A percentile compares a stretch with the other conserved stretches of the same genome.
Conservation (phyloP, 805 yeast species). For the Nakazawaea populi region DNA sequence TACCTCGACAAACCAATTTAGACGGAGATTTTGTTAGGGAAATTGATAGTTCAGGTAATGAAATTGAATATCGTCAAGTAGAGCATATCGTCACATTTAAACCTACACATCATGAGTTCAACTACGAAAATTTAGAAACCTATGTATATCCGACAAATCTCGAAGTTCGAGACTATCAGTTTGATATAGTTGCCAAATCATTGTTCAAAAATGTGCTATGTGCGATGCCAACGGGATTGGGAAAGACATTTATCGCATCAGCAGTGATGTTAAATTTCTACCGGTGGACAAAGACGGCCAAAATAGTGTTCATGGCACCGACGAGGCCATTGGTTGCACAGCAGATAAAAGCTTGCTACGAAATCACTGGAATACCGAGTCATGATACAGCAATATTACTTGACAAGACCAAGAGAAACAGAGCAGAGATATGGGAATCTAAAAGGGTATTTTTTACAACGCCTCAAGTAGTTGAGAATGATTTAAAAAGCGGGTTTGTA, state of each 20-base stretch:
- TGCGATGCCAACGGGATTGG: slow-evolving; percentile 95
- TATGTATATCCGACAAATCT: slow-evolving; percentile 84
- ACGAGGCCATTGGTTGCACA: slow-evolving; percentile 95
- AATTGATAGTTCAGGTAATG: slow-evolving; percentile 9
- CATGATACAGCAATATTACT: slow-evolving; percentile 74
- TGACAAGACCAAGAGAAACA: slow-evolving; percentile 42
- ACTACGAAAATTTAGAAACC: slow-evolving; percentile 30
- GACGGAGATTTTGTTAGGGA: slow-evolving; percentile 17
- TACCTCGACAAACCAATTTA: slow-evolving; percentile 19
- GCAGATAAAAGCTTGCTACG: slow-evolving; percentile 88
- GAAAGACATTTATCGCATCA: slow-evolving; percentile 94
- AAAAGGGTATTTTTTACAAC: slow-evolving; percentile 88
- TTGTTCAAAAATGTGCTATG: slow-evolving; percentile 71
- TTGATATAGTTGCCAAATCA: slow-evolving; percentile 67
- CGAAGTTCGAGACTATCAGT: slow-evolving; percentile 84
- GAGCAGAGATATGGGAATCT: slow-evolving; percentile 72
- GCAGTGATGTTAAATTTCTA: slow-evolving; percentile 87
- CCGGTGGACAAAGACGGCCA: slow-evolving; percentile 77
- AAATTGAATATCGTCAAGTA: slow-evolving; percentile 20
- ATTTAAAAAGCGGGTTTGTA: slow-evolving; percentile 64
- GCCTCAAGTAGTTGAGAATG: slow-evolving; percentile 94
- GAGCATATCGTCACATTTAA: slow-evolving; percentile 18
- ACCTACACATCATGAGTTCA: slow-evolving; percentile 48
- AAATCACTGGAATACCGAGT: slow-evolving; percentile 77
- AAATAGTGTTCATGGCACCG: slow-evolving; percentile 93